Evolutionary conservation across 495 filamentous ascomycete species (phyloP), one percentile per base, ranked within the genome.

Genomic region (Podospora bellae-mahoneyi): DNA sequence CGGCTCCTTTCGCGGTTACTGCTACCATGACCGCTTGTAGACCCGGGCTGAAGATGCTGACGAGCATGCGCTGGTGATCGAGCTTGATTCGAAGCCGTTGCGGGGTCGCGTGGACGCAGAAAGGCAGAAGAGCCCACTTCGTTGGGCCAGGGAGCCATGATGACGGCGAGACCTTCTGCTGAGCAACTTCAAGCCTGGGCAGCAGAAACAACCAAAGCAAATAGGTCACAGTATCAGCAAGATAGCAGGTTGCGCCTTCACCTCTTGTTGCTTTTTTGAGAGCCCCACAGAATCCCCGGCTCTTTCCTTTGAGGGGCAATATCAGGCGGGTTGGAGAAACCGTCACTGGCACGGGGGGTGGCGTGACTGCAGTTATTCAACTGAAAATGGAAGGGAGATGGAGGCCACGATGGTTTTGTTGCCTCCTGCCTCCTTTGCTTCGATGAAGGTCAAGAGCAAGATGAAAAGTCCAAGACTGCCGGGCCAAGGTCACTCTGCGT

Each of bases 81-180:
- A 48, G 54, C 26, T 55, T 59, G 34, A 65, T 64, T n/a, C 39
- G 39, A 48, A 48, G 39, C 13, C 28, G 64, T 27, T 27, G 53
- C 19, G 32, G 19, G 39, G 39, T 66, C 68, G 54, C 64, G 55
- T 53, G 65, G 70, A 57, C 66, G 73, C 30, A 69, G 67, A 48
- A 48, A 48, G 39, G 39, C 39, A 16, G 39, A 48, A 39, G 68
- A 68, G 71, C 69, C 71, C 68, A 68, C 66, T 73, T 71, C 62
- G 56, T 62, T 68, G 61, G 71, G 64, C 73, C 73, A 73, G 60
- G 69, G 69, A 72, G 71, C 71, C 73, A 75, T 73, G 66, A 23
- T 70, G 71, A 66, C 18, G 55, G 23, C n/a, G 23, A 26, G 55
- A 58, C n/a, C 55, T 58, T 18, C 55, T 58, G 55, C 18, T 58